Base-by-base conservation (phyloP, 2,329 filamentous ascomycete genomes). In the Exophiala mesophila region DNA sequence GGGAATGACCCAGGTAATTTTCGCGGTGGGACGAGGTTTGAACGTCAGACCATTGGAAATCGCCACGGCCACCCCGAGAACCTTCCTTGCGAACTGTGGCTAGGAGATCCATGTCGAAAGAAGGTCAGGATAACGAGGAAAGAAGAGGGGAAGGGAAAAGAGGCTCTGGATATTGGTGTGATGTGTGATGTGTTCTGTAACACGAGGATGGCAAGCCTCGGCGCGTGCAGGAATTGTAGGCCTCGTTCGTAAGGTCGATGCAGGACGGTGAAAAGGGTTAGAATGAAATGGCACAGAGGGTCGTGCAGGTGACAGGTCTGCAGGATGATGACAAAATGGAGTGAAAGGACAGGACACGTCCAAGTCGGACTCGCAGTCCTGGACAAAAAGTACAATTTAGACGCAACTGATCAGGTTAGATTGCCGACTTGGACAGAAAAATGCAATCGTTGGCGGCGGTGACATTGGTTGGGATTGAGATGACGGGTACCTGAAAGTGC, bases 11-110 rank as follows among this genome's bases (percentile, higher is more conserved):
- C 5, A 96, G 83, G 63, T 83, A 84, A 62, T 83, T 95, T 65
- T 98, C 89, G 64, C 92, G 88, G 59, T 95, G 89, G 16, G 77
- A 70, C 36, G 88, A 94, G 53, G 74, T 80, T 62, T 90, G 83
- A 60, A 98, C 90, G 55, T 96, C 88, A 53, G 90, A 85, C 92
- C 92, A 97, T 68, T 83, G 89, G 71, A 98, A 98, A 65, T 96
- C 88, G 65, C 85, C 85, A 61, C 74, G 76, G 47, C 92, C 92
- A 59, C 92, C 92, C 54, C 92, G 77, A 48, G 13, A 40, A 18
- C 80, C 80, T 63, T 94, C 90, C 68, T 98, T 97, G 59, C 89
- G 87, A 49, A 98, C 84, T 30, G 85, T 88, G 46, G 89, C 86
- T 41, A 97, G 80, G 41, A 98, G 78, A 75, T 98, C 92, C 92